Evolutionary conservation across 192 early-diverging fungal genomes (phyloP).

Genomic region (Coemansia sp.): DNA sequence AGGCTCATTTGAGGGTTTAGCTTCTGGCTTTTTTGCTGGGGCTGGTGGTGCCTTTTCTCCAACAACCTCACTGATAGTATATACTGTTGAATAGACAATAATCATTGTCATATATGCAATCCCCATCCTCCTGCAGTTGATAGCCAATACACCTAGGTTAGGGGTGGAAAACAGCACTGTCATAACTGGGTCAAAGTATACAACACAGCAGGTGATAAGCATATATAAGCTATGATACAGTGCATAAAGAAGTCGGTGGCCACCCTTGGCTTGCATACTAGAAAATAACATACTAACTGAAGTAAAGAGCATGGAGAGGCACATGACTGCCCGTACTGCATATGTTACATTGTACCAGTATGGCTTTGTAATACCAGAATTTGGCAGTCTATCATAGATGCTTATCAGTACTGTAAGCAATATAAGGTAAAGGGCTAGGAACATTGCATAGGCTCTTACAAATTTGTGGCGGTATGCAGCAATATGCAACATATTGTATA

Average conservation of each 20-base stretch:
- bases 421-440: neutral
- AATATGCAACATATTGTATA: too few species aligned
- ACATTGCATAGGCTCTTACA: neutral
- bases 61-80: neutral
- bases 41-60: neutral
- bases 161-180: neutral
- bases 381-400: neutral
- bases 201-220: neutral
- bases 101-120: neutral
- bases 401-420: neutral
- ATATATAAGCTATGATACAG: neutral
- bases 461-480: neutral
- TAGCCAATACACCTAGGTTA: neutral
- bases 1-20: too few species aligned
- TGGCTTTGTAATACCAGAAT: neutral
- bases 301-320: neutral
- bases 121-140: neutral
- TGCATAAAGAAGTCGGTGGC: neutral
- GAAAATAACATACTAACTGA: neutral
- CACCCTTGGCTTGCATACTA: neutral
- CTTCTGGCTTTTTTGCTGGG: too few species aligned
- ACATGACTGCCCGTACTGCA: neutral
- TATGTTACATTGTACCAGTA: constrained; percentile 1
- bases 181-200: neutral
- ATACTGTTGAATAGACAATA: neutral